phyloP scores from a whole-genome alignment of 768 basidiomycete genomes.

The Lactifluus rugatus region DNA sequence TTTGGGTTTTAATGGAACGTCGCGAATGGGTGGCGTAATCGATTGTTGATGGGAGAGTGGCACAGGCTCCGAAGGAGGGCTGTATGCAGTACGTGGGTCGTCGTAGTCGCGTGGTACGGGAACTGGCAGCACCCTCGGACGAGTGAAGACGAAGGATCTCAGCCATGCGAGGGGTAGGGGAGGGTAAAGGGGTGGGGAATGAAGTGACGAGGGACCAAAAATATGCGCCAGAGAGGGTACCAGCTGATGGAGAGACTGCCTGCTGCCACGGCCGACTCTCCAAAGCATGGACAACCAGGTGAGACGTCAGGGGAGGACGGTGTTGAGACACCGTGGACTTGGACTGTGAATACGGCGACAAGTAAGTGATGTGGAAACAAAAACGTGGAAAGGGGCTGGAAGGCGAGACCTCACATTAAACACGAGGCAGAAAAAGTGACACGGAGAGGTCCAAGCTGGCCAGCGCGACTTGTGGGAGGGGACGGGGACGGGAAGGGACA shows the following conservation, averaged over 20 bases:
- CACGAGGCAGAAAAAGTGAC: conserved; percentile 1
- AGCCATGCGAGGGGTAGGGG: conserved; percentile 22
- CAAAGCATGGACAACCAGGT: conserved; percentile 66
- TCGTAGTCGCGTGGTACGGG: not conserved
- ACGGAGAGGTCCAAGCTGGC: not conserved
- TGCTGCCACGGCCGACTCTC: conserved; percentile 46
- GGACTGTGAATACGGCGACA: conserved; percentile 3
- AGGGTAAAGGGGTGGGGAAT: conserved; percentile 7
- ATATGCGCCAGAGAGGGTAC: conserved; percentile 20
- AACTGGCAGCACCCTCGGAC: not conserved
- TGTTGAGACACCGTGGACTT: conserved; percentile 30
- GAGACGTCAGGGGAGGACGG: conserved; percentile 27
- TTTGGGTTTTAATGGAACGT: not conserved
- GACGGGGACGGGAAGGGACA: not conserved
- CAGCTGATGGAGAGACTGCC: conserved; percentile 36
- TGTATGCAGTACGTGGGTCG: not conserved
- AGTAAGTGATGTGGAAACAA: conserved; percentile 1
- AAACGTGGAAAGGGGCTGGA: conserved; percentile 1
- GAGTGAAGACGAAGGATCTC: conserved; percentile 7
- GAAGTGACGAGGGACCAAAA: conserved; percentile 21
- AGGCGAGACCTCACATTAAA: conserved; percentile 10
- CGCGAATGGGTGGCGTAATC: not conserved
- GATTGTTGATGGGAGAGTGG: not conserved
- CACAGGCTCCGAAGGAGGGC: not conserved
- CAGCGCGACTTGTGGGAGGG: not conserved